A percentile compares a stretch with the other conserved stretches of the same genome.
Conservation (phyloP, 2,329 filamentous ascomycete genomes). For the Lachnellula subtilissima region DNA sequence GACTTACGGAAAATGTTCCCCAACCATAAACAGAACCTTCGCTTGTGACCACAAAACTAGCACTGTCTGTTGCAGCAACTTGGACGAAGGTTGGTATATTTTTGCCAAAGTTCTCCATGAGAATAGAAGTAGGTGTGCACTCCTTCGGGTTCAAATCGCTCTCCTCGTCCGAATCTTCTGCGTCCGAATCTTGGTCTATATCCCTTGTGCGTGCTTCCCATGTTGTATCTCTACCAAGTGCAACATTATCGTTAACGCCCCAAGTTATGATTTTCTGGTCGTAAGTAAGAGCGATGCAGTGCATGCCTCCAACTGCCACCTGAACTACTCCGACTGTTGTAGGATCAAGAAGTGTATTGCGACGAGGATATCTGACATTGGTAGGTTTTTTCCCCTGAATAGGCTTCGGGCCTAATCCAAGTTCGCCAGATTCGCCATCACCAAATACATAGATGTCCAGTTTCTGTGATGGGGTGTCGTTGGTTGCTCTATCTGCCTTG, state of each 20-base stretch:
- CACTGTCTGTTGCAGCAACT: constrained; percentile 68
- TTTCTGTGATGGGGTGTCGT: constrained; percentile 54
- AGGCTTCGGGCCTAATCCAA: constrained; percentile 68
- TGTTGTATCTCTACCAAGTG: constrained; percentile 68
- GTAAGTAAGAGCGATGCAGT: constrained; percentile 67
- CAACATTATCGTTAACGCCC: constrained; percentile 82
- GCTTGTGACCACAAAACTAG: constrained; percentile 69
- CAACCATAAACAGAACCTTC: constrained; percentile 75
- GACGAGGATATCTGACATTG: constrained; percentile 67
- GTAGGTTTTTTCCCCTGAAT: constrained; percentile 54
- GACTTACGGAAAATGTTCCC: constrained; percentile 68
- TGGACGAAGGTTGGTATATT: constrained; percentile 56
- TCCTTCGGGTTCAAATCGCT: constrained; percentile 57
- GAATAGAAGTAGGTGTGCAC: constrained; percentile 47
- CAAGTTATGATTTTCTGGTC: constrained; percentile 78
- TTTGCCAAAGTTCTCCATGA: constrained; percentile 47
- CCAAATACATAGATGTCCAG: constrained; percentile 77
- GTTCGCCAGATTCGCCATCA: constrained; percentile 73
- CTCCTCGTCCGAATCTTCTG: constrained; percentile 45
- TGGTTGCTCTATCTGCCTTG: constrained; percentile 43
- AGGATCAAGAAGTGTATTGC: constrained; percentile 56
- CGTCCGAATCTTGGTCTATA: constrained; percentile 37
- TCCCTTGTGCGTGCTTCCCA: constrained; percentile 61
- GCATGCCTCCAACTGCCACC: constrained; percentile 76
- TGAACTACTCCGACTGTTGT: constrained; percentile 63